Conservation (phyloP, 179 eudicot genomes). For the Amaranthus tricolor region DNA sequence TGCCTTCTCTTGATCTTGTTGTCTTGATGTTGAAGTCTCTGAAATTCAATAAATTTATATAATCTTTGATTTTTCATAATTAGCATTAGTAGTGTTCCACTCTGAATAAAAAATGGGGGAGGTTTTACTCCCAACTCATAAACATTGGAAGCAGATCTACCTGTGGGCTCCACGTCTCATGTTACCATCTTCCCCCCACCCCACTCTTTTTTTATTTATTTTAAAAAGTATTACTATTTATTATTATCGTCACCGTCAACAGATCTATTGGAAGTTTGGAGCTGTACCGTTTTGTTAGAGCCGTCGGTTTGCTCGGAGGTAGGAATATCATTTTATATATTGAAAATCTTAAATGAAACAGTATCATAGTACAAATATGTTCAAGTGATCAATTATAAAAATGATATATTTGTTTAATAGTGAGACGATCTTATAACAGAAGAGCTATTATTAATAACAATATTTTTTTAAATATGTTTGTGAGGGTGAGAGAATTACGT, state of each 20-base stretch:
- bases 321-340: too few species aligned
- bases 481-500: too few species aligned
- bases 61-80: background rate
- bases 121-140: background rate
- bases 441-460: too few species aligned
- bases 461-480: too few species aligned
- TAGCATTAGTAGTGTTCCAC: background rate
- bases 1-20: background rate
- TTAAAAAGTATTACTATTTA: too few species aligned
- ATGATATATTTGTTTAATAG: too few species aligned
- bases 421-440: too few species aligned
- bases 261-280: background rate
- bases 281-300: background rate
- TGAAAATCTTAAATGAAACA: too few species aligned
- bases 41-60: too few species aligned
- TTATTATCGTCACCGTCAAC: background rate
- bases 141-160: constrained; percentile 15
- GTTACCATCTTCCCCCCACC: constrained; percentile 2
- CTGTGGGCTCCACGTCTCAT: background rate
- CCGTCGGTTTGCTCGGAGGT: background rate
- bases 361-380: too few species aligned
- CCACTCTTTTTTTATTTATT: too few species aligned
- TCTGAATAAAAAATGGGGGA: background rate
- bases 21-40: constrained; percentile 35
- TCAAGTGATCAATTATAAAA: too few species aligned